Base-by-base conservation (phyloP, 2,329 filamentous ascomycete genomes). In the Aquanectria penicillioides region DNA sequence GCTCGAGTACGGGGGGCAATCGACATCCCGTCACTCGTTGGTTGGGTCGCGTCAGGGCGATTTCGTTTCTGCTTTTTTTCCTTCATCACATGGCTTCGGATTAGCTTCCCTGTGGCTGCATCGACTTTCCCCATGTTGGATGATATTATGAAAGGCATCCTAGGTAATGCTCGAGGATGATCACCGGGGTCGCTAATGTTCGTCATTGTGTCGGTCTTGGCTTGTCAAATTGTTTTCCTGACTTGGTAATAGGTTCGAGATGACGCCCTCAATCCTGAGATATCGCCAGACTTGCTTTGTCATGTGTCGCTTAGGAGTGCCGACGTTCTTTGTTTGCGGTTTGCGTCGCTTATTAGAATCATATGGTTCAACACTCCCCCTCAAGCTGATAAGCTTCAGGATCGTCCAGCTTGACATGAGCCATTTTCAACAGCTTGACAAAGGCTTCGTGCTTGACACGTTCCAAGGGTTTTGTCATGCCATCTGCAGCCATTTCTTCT, bases 1-100 rank as follows among this genome's bases (percentile, higher is more conserved):
- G 23, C 8, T n/a, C 29, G 17, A 22, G 20, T 15, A 22, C 8
- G 22, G 10, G 10, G 22, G 17, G 15, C n/a, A 8, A 13, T 23
- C 8, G 26, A 8, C 2, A 7, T 34, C 31, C 17, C 5, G 23
- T 13, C 33, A 5, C 31, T 13, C n/a, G 23, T 25, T 12, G 8
- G 22, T 20, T 9, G 41, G n/a, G 6, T 23, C 51, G 40, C 17
- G 12, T 40, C 23, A 13, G 22, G 50, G 15, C 23, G 26, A 17
- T 23, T 15, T 18, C 17, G 18, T 26, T 38, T 33, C 40, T 55
- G 18, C 41, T 43, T 49, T 25, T 49, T 49, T 7, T 44, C 44
- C 15, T 18, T 34, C 53, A 56, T 56, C 6, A 56, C 53, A 44
- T 56, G 44, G 36, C 53, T 56, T 41, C 53, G 33, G 36, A 50